Conservation (phyloP, 768 basidiomycete genomes). For the Auriculariales sp. region DNA sequence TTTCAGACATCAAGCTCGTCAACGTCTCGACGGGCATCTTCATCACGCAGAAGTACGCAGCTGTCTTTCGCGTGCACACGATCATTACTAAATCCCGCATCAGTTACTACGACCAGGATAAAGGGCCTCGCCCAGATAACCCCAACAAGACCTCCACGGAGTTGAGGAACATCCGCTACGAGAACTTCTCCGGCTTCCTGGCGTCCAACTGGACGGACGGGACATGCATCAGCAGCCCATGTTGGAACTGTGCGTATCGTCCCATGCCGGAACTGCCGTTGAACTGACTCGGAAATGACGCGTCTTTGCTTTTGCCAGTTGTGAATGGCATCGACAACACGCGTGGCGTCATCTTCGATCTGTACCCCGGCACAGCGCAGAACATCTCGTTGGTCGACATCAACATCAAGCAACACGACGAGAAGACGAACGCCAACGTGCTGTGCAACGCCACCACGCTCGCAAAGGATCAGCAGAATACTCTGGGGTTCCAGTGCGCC, state of each 20-base stretch:
- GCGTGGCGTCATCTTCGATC: conserved; percentile 7
- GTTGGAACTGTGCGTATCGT: conserved; percentile 6
- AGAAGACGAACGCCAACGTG: conserved; percentile 1
- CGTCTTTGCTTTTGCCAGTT: too few relatives aligned
- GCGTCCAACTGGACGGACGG: conserved; percentile 8
- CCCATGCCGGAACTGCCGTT: not conserved
- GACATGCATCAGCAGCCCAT: conserved; percentile 8
- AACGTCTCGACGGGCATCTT: conserved; percentile 33
- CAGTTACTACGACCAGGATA: conserved; percentile 9
- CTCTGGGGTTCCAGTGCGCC: conserved; percentile 8
- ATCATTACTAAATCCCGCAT: too few relatives aligned
- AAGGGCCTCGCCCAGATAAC: conserved; percentile 6
- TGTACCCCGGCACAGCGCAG: conserved; percentile 7
- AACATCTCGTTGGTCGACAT: conserved; percentile 5
- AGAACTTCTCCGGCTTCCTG: conserved; percentile 7
- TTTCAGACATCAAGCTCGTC: conserved; percentile 24
- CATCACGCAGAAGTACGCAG: conserved; percentile 32
- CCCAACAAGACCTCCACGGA: conserved; percentile 5
- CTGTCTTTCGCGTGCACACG: not conserved
- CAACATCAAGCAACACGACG: conserved; percentile 3
- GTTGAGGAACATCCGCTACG: conserved; percentile 6
- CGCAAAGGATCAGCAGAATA: conserved; percentile 6
- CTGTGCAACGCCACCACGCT: conserved; percentile 6
- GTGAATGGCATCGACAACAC: conserved; percentile 4
- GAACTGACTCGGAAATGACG: not conserved